Evolutionary conservation across 441 rosid genomes (phyloP).

Genomic region (California macrophylla): DNA sequence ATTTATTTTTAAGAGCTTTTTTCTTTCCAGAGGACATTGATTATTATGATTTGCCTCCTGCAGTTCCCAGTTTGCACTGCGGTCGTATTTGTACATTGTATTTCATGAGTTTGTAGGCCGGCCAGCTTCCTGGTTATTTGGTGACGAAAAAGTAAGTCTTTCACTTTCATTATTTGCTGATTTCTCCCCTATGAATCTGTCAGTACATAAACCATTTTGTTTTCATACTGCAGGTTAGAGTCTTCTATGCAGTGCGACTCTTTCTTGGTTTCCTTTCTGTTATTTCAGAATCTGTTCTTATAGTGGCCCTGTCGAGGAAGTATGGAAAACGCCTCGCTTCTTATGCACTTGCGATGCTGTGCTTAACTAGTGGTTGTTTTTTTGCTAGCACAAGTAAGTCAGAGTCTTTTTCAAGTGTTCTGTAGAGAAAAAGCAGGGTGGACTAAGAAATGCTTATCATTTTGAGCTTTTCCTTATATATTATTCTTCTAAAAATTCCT

Average conservation of each 20-base stretch:
- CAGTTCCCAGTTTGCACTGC: conserved; percentile 88
- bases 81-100: conserved; percentile 70
- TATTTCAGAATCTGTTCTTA: conserved; percentile 65
- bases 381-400: conserved; percentile 92
- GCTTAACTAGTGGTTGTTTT: conserved; percentile 95
- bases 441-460: conserved; percentile 3
- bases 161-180: not conserved
- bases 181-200: not conserved
- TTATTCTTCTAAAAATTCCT: not conserved
- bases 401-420: not conserved
- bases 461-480: not conserved
- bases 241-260: conserved; percentile 83
- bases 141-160: conserved; percentile 60
- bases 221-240: conserved; percentile 44
- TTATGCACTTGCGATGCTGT: conserved; percentile 82
- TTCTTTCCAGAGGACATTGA: not conserved
- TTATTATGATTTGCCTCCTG: conserved; percentile 17
- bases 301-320: conserved; percentile 76
- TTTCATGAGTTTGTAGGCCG: conserved; percentile 70
- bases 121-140: conserved; percentile 76
- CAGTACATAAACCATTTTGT: not conserved
- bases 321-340: conserved; percentile 85
- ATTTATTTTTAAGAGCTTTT: not conserved
- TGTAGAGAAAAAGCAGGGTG: not conserved
- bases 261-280: conserved; percentile 79